Evolutionary conservation across 179 eudicot genomes (phyloP).

Genomic region (Sideroxylon spinosum): DNA sequence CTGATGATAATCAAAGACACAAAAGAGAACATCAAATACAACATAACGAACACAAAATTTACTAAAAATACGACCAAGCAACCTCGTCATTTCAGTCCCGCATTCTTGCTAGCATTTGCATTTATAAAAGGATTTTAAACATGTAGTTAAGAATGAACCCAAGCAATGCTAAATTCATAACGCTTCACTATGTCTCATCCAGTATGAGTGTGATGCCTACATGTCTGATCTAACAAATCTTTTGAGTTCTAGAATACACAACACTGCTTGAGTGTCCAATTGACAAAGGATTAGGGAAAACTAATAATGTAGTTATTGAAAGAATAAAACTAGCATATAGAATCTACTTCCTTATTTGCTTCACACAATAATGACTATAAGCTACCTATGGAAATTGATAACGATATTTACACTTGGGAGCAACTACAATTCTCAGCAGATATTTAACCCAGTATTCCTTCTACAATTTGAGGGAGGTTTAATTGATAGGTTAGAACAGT

Average conservation of each 20-base stretch:
- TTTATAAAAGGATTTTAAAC: not conserved
- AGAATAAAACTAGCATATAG: not conserved
- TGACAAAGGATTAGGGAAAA: not conserved
- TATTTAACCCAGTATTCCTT: not conserved
- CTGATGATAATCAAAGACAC: not conserved
- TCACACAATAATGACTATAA: not conserved
- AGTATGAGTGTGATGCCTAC: not conserved
- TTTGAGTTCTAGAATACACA: not conserved
- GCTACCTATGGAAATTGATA: not conserved
- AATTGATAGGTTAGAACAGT: not conserved
- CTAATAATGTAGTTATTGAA: not conserved
- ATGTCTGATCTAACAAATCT: not conserved
- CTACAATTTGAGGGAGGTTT: not conserved
- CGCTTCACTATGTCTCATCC: not conserved
- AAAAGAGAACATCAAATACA: not conserved
- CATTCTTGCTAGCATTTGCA: not conserved
- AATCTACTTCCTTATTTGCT: not conserved
- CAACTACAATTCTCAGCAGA: not conserved
- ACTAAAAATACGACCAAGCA: not conserved
- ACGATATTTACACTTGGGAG: not conserved
- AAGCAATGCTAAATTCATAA: not conserved
- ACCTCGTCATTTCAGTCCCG: not conserved
- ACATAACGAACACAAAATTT: not conserved
- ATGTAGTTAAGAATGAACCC: not conserved
- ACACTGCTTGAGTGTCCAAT: not conserved